phyloP scores from a whole-genome alignment of 2,329 filamentous ascomycete species.

The Colletotrichum tanaceti region DNA sequence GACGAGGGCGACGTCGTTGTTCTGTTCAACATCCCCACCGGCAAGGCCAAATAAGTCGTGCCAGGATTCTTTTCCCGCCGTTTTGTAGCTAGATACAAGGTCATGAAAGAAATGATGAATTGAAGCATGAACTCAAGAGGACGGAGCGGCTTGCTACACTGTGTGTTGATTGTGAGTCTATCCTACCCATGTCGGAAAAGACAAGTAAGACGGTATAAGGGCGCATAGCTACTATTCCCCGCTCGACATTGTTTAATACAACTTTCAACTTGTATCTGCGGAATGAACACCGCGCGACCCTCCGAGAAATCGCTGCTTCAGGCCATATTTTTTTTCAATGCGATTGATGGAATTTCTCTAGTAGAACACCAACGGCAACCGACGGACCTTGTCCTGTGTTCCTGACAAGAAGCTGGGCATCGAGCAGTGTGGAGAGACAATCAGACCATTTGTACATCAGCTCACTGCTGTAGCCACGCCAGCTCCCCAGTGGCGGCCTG shows the following conservation, averaged over 20 bases:
- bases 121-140: conserved; percentile 1
- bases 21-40: conserved; percentile 69
- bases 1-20: conserved; percentile 63
- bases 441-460: conserved; percentile 12
- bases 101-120: conserved; percentile 33
- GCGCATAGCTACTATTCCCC: too few relatives aligned
- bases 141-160: neutral
- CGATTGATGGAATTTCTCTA: neutral
- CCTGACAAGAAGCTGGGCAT: too few relatives aligned
- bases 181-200: too few relatives aligned
- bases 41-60: conserved; percentile 58
- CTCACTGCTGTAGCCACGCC: neutral
- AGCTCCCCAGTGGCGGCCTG: neutral
- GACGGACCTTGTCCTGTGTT: too few relatives aligned
- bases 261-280: too few relatives aligned
- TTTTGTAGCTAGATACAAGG: conserved; percentile 19
- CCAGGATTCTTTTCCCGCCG: neutral
- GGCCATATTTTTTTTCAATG: neutral
- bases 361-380: neutral
- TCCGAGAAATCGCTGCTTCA: too few relatives aligned
- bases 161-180: too few relatives aligned
- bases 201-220: too few relatives aligned
- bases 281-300: too few relatives aligned
- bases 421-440: neutral
- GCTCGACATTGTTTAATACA: too few relatives aligned